Percentiles rank a stretch among this genome's conserved stretches.
Conservation (phyloP, 768 basidiomycete genomes). For the Arthromyces matolae region DNA sequence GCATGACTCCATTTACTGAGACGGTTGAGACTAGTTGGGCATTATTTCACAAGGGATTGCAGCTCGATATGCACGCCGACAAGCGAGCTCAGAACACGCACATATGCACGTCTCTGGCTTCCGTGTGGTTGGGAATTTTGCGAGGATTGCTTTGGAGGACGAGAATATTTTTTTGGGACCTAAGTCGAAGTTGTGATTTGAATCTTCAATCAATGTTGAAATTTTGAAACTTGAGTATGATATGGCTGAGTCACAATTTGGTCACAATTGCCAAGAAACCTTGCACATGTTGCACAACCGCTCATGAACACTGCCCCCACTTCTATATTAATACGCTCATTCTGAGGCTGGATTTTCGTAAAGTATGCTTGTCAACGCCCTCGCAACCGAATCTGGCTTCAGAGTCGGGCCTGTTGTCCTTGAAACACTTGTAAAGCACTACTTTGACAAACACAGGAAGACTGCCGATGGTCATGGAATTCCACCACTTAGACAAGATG, state of each 20-base stretch:
- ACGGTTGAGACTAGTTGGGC: conserved; percentile 44
- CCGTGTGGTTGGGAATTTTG: conserved; percentile 60
- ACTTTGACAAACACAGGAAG: conserved; percentile 61
- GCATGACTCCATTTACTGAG: background rate
- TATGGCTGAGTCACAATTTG: background rate
- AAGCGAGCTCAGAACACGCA: conserved; percentile 86
- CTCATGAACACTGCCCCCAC: background rate
- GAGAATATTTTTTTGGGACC: conserved; percentile 35
- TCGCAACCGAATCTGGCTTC: conserved; percentile 60
- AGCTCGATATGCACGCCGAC: conserved; percentile 77
- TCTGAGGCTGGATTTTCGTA: background rate
- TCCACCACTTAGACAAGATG: conserved; percentile 59
- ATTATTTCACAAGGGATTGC: conserved; percentile 90
- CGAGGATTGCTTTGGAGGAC: conserved; percentile 55
- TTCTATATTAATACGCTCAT: background rate
- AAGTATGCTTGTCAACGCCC: conserved; percentile 45
- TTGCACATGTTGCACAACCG: background rate
- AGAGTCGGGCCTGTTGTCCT: conserved; percentile 69
- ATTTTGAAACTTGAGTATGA: conserved; percentile 1
- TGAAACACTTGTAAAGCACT: conserved; percentile 82
- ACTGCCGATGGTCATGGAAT: conserved; percentile 36
- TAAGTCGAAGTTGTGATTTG: conserved; percentile 31
- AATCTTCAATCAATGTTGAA: conserved; percentile 34
- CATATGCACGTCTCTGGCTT: conserved; percentile 42
- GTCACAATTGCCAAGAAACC: background rate